These are phyloP conservation scores for Stipa capillata DNA, from an alignment of 176 grass and related monocot genomes.

Conservation along the genomic window DNA sequence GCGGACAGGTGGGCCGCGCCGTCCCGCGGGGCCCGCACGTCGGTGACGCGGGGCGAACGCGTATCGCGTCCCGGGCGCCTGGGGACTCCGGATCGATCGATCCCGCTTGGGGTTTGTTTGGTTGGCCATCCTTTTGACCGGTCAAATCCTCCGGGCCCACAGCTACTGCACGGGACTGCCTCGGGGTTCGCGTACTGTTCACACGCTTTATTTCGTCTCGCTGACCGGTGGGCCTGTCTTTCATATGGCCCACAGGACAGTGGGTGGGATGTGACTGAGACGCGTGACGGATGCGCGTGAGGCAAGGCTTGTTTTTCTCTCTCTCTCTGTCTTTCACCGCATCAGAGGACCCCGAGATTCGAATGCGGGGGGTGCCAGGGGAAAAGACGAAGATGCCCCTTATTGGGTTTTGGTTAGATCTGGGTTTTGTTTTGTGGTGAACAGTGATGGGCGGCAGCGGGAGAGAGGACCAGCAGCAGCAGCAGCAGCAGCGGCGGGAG, in stretches of 20 bases:
- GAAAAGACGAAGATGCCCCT: conserved; percentile 17
- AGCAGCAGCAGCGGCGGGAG: background rate
- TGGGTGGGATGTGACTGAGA: background rate
- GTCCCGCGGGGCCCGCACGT: fast-evolving
- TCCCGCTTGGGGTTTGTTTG: conserved; percentile 11
- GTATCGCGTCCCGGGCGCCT: background rate
- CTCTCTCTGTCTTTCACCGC: conserved; percentile 7
- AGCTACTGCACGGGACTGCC: conserved; percentile 4
- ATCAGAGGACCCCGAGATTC: conserved; percentile 31
- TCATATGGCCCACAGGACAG: background rate
- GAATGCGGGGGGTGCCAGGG: background rate
- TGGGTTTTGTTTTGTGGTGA: conserved; percentile 7
- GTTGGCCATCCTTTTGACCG: conserved; percentile 49
- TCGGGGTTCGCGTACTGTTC: background rate
- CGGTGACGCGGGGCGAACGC: fast-evolving
- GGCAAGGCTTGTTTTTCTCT: background rate
- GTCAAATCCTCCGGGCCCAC: conserved; percentile 37
- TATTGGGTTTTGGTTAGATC: conserved; percentile 7
- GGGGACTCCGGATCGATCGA: conserved; percentile 18
- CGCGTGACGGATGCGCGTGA: background rate
- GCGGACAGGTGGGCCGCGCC: background rate
- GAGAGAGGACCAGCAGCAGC: conserved; percentile 9
- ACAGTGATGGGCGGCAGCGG: conserved; percentile 8
- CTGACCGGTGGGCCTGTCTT: background rate
- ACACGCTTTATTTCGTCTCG: background rate